phyloP scores from a whole-genome alignment of 441 rosid species.

The Iberis amara region DNA sequence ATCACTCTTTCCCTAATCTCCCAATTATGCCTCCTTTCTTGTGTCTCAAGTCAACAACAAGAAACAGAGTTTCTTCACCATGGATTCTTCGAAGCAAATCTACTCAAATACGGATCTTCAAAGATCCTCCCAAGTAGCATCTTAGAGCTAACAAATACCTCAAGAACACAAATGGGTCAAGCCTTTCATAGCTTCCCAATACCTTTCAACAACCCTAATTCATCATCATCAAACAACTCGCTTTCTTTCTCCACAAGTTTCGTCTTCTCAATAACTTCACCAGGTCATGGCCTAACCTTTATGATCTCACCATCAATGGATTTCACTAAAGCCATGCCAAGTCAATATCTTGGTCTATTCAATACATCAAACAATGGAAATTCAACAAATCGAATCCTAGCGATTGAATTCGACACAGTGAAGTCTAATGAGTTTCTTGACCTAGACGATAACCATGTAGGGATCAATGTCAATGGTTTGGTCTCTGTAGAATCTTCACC shows the following conservation, averaged over 20 bases:
- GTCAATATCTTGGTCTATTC: constrained; percentile 32
- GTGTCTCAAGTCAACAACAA: constrained; percentile 14
- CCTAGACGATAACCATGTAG: constrained; percentile 26
- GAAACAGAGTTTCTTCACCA: constrained; percentile 26
- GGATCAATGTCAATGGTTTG: constrained; percentile 29
- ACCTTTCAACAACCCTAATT: constrained; percentile 20
- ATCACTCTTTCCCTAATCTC: constrained; percentile 17
- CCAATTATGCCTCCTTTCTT: constrained; percentile 18
- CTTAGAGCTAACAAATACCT: constrained; percentile 28
- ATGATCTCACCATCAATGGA: constrained; percentile 29
- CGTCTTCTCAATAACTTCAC: constrained; percentile 25
- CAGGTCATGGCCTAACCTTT: constrained; percentile 32
- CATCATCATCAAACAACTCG: constrained; percentile 13
- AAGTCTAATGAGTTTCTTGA: constrained; percentile 29
- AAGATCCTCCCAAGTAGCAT: constrained; percentile 27
- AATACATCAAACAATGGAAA: constrained; percentile 28
- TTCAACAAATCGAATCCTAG: constrained; percentile 23
- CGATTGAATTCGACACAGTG: constrained; percentile 25
- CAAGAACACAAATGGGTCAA: constrained; percentile 29
- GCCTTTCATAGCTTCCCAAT: constrained; percentile 29
- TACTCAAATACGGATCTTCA: constrained; percentile 28
- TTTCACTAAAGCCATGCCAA: constrained; percentile 24
- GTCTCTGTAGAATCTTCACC: constrained; percentile 29
- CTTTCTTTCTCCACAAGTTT: constrained; percentile 32
- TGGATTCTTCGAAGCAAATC: constrained; percentile 29